Conservation (phyloP, 106 monocot genomes). For the Amphibolis antarctica region DNA sequence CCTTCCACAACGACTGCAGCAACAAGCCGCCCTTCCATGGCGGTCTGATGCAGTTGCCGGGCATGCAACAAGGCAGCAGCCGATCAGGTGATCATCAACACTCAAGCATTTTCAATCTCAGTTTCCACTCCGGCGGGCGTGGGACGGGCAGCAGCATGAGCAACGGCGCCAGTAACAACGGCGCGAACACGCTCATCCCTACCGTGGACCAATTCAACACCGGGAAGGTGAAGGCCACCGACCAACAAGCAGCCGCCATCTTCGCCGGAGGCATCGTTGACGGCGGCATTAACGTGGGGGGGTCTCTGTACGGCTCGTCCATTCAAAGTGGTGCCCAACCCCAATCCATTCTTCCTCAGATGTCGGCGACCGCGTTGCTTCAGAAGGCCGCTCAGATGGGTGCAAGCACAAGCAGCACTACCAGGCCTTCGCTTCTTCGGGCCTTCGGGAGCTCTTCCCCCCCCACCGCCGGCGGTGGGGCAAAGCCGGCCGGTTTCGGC, state of each 20-base stretch:
- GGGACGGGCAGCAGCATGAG: slow-evolving; percentile 4
- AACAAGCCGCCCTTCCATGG: slow-evolving; percentile 15
- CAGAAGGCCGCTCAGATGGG: slow-evolving; percentile 26
- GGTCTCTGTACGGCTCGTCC: slow-evolving; percentile 2
- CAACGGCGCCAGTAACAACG: slow-evolving; percentile 4
- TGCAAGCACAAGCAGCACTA: slow-evolving; percentile 8
- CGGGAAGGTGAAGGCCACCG: neutral
- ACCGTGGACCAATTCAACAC: neutral
- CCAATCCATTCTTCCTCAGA: slow-evolving; percentile 18
- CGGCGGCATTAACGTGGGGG: neutral
- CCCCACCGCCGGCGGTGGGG: neutral
- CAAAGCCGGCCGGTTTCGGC: neutral
- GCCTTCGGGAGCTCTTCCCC: slow-evolving; percentile 12
- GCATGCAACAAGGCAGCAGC: too few species aligned
- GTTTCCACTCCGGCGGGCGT: slow-evolving; percentile 32
- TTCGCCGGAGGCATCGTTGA: slow-evolving; percentile 17
- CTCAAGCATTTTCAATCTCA: slow-evolving; percentile 23
- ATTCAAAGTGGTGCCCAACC: slow-evolving; percentile 3
- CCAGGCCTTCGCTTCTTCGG: slow-evolving; percentile 5
- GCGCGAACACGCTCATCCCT: neutral
- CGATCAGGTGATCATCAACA: neutral
- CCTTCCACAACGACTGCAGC: too few species aligned
- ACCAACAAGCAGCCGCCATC: neutral
- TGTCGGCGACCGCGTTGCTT: slow-evolving; percentile 27
- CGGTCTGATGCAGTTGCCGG: slow-evolving; percentile 32